A percentile compares a stretch with the other conserved stretches of the same genome.
These are phyloP conservation scores for Podospora bellae-mahoneyi DNA, from an alignment of 495 filamentous ascomycete genomes.

Conservation along the genomic window DNA sequence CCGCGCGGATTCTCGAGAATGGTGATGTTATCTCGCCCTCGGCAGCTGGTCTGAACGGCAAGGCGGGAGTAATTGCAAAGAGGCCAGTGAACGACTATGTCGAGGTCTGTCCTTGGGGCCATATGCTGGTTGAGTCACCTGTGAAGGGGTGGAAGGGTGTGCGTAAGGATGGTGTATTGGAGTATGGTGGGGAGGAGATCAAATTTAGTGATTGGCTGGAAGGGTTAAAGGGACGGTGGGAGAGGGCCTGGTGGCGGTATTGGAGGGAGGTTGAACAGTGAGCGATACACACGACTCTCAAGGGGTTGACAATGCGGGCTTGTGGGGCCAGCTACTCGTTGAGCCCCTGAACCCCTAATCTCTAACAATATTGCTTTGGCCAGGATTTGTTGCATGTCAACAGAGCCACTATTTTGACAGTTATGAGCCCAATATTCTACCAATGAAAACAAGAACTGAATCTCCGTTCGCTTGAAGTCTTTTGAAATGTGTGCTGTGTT, in stretches of 20 bases:
- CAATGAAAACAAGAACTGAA: too few relatives aligned
- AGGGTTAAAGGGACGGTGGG: slow-evolving; percentile 1
- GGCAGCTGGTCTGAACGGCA: not conserved
- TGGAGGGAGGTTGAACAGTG: slow-evolving; percentile 9
- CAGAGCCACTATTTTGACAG: too few relatives aligned
- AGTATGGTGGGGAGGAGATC: slow-evolving; percentile 1
- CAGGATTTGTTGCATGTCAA: too few relatives aligned
- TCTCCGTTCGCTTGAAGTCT: too few relatives aligned
- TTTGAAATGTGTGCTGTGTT: not conserved
- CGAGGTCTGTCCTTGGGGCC: slow-evolving; percentile 13
- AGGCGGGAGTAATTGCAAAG: not conserved
- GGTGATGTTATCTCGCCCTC: not conserved
- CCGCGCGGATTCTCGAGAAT: not conserved
- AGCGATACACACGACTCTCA: not conserved
- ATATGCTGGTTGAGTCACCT: slow-evolving; percentile 2
- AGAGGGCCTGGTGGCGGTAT: slow-evolving; percentile 3
- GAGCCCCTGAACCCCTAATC: too few relatives aligned
- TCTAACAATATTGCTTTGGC: too few relatives aligned
- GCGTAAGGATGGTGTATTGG: not conserved
- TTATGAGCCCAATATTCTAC: too few relatives aligned
- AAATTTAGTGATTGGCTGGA: slow-evolving; percentile 2
- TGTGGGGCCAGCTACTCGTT: too few relatives aligned
- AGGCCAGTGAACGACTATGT: not conserved
- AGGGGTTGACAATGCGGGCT: too few relatives aligned
- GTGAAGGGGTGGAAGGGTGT: slow-evolving; percentile 13